Percentiles rank a stretch among this genome's conserved stretches.
Evolutionary conservation across 371 early-diverging fungal species (phyloP).

Genomic region (Rhizopus microsporus): DNA sequence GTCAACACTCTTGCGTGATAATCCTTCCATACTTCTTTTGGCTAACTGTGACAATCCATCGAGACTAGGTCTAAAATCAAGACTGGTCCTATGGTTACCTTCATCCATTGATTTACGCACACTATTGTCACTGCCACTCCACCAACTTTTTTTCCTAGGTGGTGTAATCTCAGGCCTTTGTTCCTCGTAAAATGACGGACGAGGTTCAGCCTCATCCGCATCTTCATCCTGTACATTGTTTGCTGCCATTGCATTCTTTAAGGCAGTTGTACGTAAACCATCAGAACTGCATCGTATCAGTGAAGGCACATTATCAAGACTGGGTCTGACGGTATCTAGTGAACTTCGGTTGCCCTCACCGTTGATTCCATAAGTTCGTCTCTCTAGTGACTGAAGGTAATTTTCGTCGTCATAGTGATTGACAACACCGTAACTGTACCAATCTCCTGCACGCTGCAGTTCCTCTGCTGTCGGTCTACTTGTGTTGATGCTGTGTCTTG

Average conservation of each 20-base stretch:
- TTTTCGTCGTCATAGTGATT: slow-evolving; percentile 34
- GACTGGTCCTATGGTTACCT: slow-evolving; percentile 22
- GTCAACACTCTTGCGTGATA: slow-evolving; percentile 29
- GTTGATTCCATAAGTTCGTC: slow-evolving; percentile 32
- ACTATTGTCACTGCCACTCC: background rate
- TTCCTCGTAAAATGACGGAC: slow-evolving; percentile 12
- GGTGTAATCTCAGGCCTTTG: slow-evolving; percentile 5
- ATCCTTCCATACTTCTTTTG: slow-evolving; percentile 30
- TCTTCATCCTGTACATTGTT: slow-evolving; percentile 18
- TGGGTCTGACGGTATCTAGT: slow-evolving; percentile 6
- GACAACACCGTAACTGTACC: slow-evolving; percentile 30
- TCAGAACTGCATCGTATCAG: slow-evolving; percentile 48
- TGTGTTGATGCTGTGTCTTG: slow-evolving; percentile 25
- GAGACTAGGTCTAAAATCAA: slow-evolving; percentile 34
- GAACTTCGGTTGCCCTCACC: slow-evolving; percentile 10
- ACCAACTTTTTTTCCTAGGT: slow-evolving; percentile 5
- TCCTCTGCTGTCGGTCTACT: slow-evolving; percentile 23
- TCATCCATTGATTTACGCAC: background rate
- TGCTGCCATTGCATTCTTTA: slow-evolving; percentile 46
- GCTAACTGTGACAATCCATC: slow-evolving; percentile 30
- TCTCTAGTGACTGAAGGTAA: slow-evolving; percentile 44
- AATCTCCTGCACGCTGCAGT: slow-evolving; percentile 18
- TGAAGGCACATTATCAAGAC: slow-evolving; percentile 16
- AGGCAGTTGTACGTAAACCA: slow-evolving; percentile 42
- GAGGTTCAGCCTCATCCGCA: slow-evolving; percentile 4